Evolutionary conservation across 257 asterid genomes (phyloP).

Genomic region (Hygrophila difformis): DNA sequence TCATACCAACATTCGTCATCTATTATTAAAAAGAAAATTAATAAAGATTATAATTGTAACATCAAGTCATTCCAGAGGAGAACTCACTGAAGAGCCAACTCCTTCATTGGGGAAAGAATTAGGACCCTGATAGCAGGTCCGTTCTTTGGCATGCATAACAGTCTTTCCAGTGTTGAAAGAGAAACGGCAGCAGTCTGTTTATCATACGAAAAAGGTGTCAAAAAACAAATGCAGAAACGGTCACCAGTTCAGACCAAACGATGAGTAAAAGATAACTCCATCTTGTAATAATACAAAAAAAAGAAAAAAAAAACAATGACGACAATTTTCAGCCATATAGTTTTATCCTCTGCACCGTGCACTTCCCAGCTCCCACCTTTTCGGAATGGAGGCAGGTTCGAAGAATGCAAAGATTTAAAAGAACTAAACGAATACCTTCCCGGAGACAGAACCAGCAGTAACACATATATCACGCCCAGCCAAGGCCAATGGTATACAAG

Average conservation of each 20-base stretch:
- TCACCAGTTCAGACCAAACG: no score
- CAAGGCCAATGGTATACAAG: constrained; percentile 88
- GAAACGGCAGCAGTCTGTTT: constrained; percentile 95
- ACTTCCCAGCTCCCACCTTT: no score
- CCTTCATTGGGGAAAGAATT: constrained; percentile 93
- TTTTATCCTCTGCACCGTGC: no score
- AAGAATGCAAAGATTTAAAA: background rate
- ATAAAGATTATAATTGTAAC: background rate
- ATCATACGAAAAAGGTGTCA: no score
- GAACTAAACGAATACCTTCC: constrained; percentile 50
- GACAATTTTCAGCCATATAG: no score
- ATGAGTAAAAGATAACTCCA: no score
- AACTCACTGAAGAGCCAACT: constrained; percentile 95
- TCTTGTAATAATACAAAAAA: no score
- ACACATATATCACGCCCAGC: constrained; percentile 93
- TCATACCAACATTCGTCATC: background rate
- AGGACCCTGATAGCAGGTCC: constrained; percentile 92
- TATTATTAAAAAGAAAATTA: constrained; percentile 3
- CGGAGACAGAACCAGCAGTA: constrained; percentile 96
- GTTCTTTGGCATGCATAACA: constrained; percentile 66
- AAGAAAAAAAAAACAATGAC: no score
- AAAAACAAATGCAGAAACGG: no score
- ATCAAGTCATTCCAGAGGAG: constrained; percentile 1
- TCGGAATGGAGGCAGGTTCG: no score
- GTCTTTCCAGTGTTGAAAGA: constrained; percentile 90